Evolutionary conservation across 345 rosid species (phyloP).

Genomic region (Abelmoschus esculentus): DNA sequence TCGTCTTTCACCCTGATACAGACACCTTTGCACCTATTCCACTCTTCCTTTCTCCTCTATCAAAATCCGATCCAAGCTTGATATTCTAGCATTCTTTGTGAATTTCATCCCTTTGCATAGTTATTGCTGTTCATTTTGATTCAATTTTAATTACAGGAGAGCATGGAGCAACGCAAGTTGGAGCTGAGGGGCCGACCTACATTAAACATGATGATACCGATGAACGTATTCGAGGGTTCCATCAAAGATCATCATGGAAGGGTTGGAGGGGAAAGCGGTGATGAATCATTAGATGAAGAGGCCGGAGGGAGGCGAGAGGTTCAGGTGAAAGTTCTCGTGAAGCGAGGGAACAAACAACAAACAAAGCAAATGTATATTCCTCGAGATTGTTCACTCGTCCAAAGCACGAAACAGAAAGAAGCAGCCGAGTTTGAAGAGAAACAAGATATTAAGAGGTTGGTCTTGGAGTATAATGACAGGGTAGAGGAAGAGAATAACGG

Average conservation of each 20-base stretch:
- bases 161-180: conserved; percentile 91
- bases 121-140: not conserved
- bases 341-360: conserved; percentile 95
- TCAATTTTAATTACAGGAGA: conserved; percentile 58
- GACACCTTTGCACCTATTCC: not conserved
- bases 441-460: conserved; percentile 93
- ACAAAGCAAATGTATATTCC: conserved; percentile 91
- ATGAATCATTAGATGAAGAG: conserved; percentile 68
- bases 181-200: conserved; percentile 86
- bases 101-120: not conserved
- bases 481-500: conserved; percentile 91
- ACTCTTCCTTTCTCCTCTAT: not conserved
- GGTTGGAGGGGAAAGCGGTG: conserved; percentile 72
- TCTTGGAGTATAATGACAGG: conserved; percentile 88
- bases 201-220: conserved; percentile 83
- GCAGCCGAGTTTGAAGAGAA: conserved; percentile 96
- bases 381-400: conserved; percentile 70
- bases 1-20: not conserved
- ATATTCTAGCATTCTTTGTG: not conserved
- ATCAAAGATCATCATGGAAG: conserved; percentile 78
- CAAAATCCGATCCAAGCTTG: not conserved
- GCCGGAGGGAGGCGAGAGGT: conserved; percentile 69
- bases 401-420: conserved; percentile 97
- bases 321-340: conserved; percentile 92
- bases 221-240: conserved; percentile 90